These are phyloP conservation scores for Dendrobium officinale DNA, from an alignment of 106 monocot species.

Conservation along the genomic window DNA sequence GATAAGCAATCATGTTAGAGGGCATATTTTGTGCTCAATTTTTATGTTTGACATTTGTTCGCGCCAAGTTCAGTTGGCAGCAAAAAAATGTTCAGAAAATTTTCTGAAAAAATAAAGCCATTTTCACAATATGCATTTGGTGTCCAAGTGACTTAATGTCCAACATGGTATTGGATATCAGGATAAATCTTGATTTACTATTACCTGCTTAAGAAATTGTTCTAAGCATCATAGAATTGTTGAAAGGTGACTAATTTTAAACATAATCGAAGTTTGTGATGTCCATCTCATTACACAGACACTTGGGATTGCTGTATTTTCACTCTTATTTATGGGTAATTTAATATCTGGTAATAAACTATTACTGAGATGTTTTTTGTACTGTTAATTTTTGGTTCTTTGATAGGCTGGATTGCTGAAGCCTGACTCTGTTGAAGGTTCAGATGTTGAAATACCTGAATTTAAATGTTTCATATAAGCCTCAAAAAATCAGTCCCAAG, in stretches of 20 bases:
- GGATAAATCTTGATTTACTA: too few species aligned
- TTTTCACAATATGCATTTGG: too few species aligned
- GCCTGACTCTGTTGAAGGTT: slow-evolving; percentile 68
- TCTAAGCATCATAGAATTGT: too few species aligned
- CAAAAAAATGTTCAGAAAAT: neutral
- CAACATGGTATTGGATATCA: too few species aligned
- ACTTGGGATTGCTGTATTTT: neutral
- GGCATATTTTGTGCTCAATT: neutral
- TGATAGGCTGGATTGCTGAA: slow-evolving; percentile 82
- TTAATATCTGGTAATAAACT: neutral
- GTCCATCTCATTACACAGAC: neutral
- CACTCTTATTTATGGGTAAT: neutral
- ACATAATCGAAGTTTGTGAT: too few species aligned
- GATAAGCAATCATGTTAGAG: neutral
- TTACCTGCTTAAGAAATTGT: too few species aligned
- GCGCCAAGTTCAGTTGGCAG: neutral
- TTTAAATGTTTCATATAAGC: slow-evolving; percentile 99
- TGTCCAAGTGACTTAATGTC: too few species aligned
- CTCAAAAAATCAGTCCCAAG: slow-evolving; percentile 92
- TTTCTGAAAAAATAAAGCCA: neutral
- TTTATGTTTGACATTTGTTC: neutral
- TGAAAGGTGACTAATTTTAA: too few species aligned
- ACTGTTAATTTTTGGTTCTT: neutral
- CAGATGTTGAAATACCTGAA: slow-evolving; percentile 86
- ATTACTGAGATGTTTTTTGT: neutral